These are phyloP conservation scores for Begonia masoniana DNA, from an alignment of 306 rosid genomes.

Conservation along the genomic window DNA sequence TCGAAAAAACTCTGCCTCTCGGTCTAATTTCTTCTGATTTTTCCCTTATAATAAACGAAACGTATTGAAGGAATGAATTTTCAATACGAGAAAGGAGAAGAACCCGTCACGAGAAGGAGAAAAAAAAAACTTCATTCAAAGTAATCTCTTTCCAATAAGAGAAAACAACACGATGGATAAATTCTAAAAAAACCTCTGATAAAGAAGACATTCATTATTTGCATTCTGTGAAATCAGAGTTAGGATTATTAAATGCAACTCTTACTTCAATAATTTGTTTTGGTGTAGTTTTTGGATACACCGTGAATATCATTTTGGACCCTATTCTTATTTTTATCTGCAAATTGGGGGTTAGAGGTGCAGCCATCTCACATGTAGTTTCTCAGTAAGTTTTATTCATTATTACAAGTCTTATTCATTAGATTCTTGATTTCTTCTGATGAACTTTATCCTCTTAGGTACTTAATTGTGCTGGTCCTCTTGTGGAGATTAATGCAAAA, in stretches of 20 bases:
- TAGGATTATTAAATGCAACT: background rate
- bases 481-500: constrained; percentile 41
- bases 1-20: too few relatives aligned
- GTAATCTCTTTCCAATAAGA: too few relatives aligned
- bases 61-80: too few relatives aligned
- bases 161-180: too few relatives aligned
- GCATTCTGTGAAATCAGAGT: too few relatives aligned
- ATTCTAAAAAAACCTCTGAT: too few relatives aligned
- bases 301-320: constrained; percentile 55
- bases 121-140: too few relatives aligned
- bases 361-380: constrained; percentile 86
- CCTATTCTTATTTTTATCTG: constrained; percentile 68
- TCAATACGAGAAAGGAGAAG: too few relatives aligned
- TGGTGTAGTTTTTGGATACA: constrained; percentile 51
- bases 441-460: constrained; percentile 29
- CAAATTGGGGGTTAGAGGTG: constrained; percentile 74
- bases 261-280: constrained; percentile 4
- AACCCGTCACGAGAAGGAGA: too few relatives aligned
- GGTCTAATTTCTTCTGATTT: too few relatives aligned
- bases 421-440: background rate
- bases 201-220: too few relatives aligned
- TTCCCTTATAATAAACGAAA: too few relatives aligned
- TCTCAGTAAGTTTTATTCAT: constrained; percentile 57
- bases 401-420: background rate
- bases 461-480: constrained; percentile 57